Percentiles rank a stretch among this genome's conserved stretches.
Evolutionary conservation across 2,329 filamentous ascomycete genomes (phyloP).

Genomic region (Neoarthrinium moseri): DNA sequence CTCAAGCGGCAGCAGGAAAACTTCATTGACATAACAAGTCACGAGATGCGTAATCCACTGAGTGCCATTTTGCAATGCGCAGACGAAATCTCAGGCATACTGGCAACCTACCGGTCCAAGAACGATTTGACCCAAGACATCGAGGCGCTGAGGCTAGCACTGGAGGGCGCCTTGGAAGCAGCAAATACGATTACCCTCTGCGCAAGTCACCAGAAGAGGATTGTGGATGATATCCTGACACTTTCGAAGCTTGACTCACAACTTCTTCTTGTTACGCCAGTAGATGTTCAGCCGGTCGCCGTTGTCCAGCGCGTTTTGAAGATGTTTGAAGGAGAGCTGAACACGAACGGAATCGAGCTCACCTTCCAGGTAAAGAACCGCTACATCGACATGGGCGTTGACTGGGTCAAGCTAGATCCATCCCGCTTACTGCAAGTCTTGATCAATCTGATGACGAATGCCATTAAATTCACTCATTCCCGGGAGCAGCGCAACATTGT

Average conservation of each 20-base stretch:
- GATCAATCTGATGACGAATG: slow-evolving; percentile 72
- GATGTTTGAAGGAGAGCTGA: slow-evolving; percentile 77
- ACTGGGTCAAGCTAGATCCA: slow-evolving; percentile 75
- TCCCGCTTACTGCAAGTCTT: slow-evolving; percentile 72
- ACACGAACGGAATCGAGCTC: slow-evolving; percentile 69
- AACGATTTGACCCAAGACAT: slow-evolving; percentile 40
- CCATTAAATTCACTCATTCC: slow-evolving; percentile 64
- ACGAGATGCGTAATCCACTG: slow-evolving; percentile 76
- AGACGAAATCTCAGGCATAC: slow-evolving; percentile 63
- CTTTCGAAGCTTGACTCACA: slow-evolving; percentile 70
- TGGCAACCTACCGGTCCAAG: slow-evolving; percentile 40
- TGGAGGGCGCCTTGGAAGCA: slow-evolving; percentile 65
- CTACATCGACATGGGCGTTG: slow-evolving; percentile 61
- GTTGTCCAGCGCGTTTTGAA: slow-evolving; percentile 69
- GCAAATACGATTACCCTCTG: slow-evolving; percentile 81
- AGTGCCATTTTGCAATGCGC: slow-evolving; percentile 74
- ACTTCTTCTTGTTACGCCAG: slow-evolving; percentile 67
- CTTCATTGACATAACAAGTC: slow-evolving; percentile 72
- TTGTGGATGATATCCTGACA: slow-evolving; percentile 67
- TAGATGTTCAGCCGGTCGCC: slow-evolving; percentile 66
- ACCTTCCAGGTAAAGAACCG: slow-evolving; percentile 68
- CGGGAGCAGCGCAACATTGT: slow-evolving; percentile 59
- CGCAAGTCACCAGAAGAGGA: slow-evolving; percentile 74
- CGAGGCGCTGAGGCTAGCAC: slow-evolving; percentile 35
- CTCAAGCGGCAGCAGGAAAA: slow-evolving; percentile 72